Evolutionary conservation across 2,329 filamentous ascomycete species (phyloP), one percentile per base, ranked within the genome.

Genomic region (Aspergillus cejpii): DNA sequence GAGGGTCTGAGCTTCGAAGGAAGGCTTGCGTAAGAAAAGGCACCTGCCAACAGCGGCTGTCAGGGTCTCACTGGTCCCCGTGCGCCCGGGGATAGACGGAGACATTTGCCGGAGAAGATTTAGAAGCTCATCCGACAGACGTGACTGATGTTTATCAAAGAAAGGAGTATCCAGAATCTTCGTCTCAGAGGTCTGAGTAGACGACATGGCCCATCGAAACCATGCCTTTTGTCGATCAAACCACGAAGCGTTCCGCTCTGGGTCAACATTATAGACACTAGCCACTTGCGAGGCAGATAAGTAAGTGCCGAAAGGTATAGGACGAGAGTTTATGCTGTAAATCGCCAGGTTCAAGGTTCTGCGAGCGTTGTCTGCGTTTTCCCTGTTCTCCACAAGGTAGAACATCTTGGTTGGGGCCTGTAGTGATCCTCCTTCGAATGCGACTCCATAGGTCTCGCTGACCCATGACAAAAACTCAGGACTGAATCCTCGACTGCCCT

Each of bases 11-110:
- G 56, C 45, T 10, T 57, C 46, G 21, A 58, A 42, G 6, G 44
- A 50, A 3, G 56, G 36, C 45, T 62, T 57, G 34, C 47, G 56
- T 31, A 56, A 29, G 42, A 70, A 69, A n/a, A 70, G 55, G 48
- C 64, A 67, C 43, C 58, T 64, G n/a, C 67, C 67, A 41, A 66
- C 56, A 2, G 61, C 51, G 17, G 66, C 67, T 17, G 61, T 66
- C 19, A 70, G 44, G 8, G 55, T 61, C 47, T 70, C 67, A 15
- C 56, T 43, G 14, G 46, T 45, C 2, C 42, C 39, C 7, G 19
- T 28, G 5, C 26, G 14, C 1, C 24, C 8, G 2, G 21, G 15
- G 7, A 45, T 47, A 3, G 44, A 21, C 12, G 37, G 20, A 11
- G 45, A 33, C 21, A 27, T 29, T 19, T 49, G 42, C 37, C 59